Conservation (phyloP, 2,329 filamentous ascomycete species). For the Rhytidhysteron rufulum region DNA sequence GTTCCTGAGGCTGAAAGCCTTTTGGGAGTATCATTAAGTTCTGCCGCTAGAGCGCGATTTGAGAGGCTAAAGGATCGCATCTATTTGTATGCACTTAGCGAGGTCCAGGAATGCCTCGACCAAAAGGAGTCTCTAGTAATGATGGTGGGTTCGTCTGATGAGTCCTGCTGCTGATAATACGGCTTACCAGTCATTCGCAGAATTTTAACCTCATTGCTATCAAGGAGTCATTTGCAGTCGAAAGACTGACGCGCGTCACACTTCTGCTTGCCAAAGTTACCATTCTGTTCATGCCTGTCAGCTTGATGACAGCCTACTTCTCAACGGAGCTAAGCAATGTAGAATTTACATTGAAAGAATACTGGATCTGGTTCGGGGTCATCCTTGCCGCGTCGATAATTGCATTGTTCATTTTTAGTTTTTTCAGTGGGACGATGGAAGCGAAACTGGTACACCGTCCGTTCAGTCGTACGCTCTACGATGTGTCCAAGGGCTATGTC, state of each 20-base stretch:
- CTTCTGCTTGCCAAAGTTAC: slow-evolving; percentile 71
- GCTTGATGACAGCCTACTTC: slow-evolving; percentile 72
- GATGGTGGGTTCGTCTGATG: slow-evolving; percentile 50
- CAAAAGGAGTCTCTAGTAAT: slow-evolving; percentile 69
- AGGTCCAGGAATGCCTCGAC: slow-evolving; percentile 60
- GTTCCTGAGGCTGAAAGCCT: slow-evolving; percentile 35
- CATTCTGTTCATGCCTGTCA: slow-evolving; percentile 72
- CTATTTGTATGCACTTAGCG: slow-evolving; percentile 57
- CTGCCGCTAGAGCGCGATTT: slow-evolving; percentile 55
- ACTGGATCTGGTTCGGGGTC: slow-evolving; percentile 65
- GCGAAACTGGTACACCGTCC: slow-evolving; percentile 50
- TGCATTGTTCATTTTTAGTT: slow-evolving; percentile 55
- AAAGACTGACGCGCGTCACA: slow-evolving; percentile 67
- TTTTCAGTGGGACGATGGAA: slow-evolving; percentile 56
- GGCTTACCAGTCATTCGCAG: slow-evolving; percentile 36
- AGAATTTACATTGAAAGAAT: slow-evolving; percentile 59
- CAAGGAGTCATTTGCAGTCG: slow-evolving; percentile 69
- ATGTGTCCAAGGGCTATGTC: slow-evolving; percentile 4
- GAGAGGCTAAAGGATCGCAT: slow-evolving; percentile 57
- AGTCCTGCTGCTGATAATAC: neutral
- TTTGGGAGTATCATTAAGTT: slow-evolving; percentile 43
- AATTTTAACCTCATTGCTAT: slow-evolving; percentile 76
- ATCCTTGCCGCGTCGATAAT: slow-evolving; percentile 59
- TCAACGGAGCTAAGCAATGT: slow-evolving; percentile 60
- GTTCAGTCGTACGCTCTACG: slow-evolving; percentile 26